A percentile compares a stretch with the other conserved stretches of the same genome.
These are phyloP conservation scores for Ceratobasidium papillatum DNA, from an alignment of 1,284 basidiomycete genomes.

Conservation along the genomic window DNA sequence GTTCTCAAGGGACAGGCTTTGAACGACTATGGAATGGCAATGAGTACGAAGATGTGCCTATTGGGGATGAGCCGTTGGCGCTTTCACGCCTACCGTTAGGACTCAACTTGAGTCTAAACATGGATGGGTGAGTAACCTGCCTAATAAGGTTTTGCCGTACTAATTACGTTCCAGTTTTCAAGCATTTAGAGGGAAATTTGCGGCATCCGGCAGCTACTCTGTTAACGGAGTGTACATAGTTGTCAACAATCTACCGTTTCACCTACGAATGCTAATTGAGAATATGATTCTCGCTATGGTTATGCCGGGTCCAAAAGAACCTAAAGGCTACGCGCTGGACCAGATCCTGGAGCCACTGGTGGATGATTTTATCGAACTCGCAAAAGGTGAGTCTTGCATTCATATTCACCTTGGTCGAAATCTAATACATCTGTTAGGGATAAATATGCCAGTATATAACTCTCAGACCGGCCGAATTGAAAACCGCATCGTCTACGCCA, in stretches of 20 bases:
- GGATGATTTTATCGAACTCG: conserved; percentile 1
- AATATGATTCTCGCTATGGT: conserved; percentile 10
- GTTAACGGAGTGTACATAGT: conserved; percentile 10
- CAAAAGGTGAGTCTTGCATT: neutral
- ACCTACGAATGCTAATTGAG: neutral
- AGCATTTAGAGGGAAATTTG: too few species aligned
- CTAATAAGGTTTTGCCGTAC: too few species aligned
- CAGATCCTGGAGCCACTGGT: conserved; percentile 26
- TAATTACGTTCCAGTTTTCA: too few species aligned
- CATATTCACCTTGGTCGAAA: too few species aligned
- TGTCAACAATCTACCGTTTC: conserved; percentile 13
- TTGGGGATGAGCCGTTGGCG: too few species aligned
- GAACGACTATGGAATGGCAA: neutral
- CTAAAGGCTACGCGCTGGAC: neutral
- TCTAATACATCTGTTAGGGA: too few species aligned
- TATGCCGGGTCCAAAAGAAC: conserved; percentile 27
- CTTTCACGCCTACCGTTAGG: neutral
- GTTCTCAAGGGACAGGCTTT: neutral
- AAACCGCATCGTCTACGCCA: neutral
- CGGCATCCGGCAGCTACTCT: neutral
- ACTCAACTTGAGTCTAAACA: neutral
- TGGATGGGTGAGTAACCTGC: neutral
- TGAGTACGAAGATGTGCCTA: neutral
- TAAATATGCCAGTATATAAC: neutral
- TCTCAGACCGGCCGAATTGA: neutral